Evolutionary conservation across 139 green algal genomes (phyloP), one percentile per base, ranked within the genome.

Genomic region (Coelastrella sp.): DNA sequence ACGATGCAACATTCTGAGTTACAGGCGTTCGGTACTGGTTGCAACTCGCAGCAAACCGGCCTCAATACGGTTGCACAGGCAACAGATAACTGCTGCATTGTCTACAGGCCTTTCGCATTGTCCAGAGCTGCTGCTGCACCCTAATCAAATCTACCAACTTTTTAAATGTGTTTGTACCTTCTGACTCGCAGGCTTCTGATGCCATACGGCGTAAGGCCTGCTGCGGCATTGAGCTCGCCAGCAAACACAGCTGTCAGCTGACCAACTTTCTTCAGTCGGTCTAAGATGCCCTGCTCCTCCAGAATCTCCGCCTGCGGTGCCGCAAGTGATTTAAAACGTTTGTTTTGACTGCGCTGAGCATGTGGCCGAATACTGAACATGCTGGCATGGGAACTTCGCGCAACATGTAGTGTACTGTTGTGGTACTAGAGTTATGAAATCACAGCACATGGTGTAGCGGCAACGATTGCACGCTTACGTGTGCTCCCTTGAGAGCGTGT

Each of bases 181-280:
- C 32, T 59, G 74, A 57, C 74, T 3, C 32, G 47, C 76, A 95
- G 78, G 7, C 92, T 90, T 65, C 90, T 86, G 1, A 91, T 7
- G 5, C 91, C 93, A 68, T 94, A 96, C 8, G 95, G 93, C 22
- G 90, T 92, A 8, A 95, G 85, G 7, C 75, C 56, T 56, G 93
- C 79, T 3, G 93, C 93, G 11, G 89, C 92, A 0, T 90, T 71
- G 3, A 97, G 73, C 86, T 97, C 95, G 17, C 74, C 32, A 14
- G 87, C 85, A 23, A 97, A 73, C 56, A 96, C 92, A 58, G 90
- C 74, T 20, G 64, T 73, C 32, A 91, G 65, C 56, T 73, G 22
- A 17, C 77, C 58, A 61, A 71, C 47, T 56, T 68, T 68, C 2
- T 59, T 58, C 54, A 91, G 87, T 4, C 78, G 87, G 20, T 71